phyloP scores from a whole-genome alignment of 2,329 filamentous ascomycete species.

The Alternaria arbusti region DNA sequence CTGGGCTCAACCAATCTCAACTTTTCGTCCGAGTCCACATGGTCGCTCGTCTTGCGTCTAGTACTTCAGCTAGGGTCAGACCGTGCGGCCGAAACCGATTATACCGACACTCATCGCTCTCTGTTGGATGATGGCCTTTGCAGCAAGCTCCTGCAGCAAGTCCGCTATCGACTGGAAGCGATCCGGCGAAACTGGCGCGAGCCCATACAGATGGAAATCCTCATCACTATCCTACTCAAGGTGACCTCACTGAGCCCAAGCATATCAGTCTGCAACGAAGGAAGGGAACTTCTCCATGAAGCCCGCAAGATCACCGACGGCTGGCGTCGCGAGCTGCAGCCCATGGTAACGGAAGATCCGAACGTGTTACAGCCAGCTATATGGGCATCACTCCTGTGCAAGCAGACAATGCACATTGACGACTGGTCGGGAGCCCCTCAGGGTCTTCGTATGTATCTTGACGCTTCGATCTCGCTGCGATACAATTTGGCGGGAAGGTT shows the following conservation, averaged over 20 bases:
- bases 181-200: conserved; percentile 67
- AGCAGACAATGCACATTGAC: conserved; percentile 53
- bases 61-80: conserved; percentile 63
- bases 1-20: conserved; percentile 64
- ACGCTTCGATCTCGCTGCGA: conserved; percentile 55
- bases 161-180: conserved; percentile 54
- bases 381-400: conserved; percentile 64
- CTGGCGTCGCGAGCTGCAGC: conserved; percentile 61
- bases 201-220: conserved; percentile 61
- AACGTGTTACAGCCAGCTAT: conserved; percentile 56
- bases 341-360: conserved; percentile 47
- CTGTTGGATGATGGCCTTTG: conserved; percentile 62
- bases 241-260: conserved; percentile 37
- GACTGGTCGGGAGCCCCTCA: conserved; percentile 10
- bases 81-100: conserved; percentile 13
- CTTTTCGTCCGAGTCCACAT: conserved; percentile 62
- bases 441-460: conserved; percentile 39
- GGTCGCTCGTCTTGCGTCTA: conserved; percentile 59
- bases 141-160: conserved; percentile 53
- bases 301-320: conserved; percentile 53
- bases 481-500: conserved; percentile 54
- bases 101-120: conserved; percentile 56
- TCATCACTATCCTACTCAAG: conserved; percentile 61
- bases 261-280: conserved; percentile 8
- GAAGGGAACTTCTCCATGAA: conserved; percentile 45